Percentiles rank a stretch among this genome's conserved stretches.
Evolutionary conservation across 768 basidiomycete species (phyloP).

Genomic region (Psilocybe subaeruginosa): DNA sequence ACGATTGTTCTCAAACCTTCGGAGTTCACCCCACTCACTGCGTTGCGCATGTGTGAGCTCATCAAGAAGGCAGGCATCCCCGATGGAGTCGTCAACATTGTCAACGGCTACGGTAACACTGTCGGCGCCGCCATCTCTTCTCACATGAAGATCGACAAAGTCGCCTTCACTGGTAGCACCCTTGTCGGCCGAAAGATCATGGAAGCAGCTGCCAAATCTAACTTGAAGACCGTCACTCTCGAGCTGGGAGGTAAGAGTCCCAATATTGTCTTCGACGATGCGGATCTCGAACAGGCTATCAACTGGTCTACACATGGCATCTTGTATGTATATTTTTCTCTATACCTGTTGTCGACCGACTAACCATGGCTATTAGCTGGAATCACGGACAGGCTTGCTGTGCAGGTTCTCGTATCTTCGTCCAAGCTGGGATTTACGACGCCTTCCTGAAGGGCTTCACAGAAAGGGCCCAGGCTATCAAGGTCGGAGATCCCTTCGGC

Average conservation of each 20-base stretch:
- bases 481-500: constrained; percentile 68
- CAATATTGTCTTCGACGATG: constrained; percentile 73
- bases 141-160: constrained; percentile 75
- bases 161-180: constrained; percentile 89
- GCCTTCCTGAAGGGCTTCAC: constrained; percentile 65
- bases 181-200: constrained; percentile 78
- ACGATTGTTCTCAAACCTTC: constrained; percentile 79
- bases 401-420: constrained; percentile 82
- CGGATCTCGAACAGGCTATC: constrained; percentile 72
- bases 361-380: constrained; percentile 26
- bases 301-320: constrained; percentile 75
- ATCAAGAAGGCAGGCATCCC: constrained; percentile 78
- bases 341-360: neutral
- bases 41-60: constrained; percentile 58
- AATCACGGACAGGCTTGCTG: constrained; percentile 71
- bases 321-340: constrained; percentile 51
- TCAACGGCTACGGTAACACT: constrained; percentile 72
- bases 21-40: constrained; percentile 76
- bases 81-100: constrained; percentile 75
- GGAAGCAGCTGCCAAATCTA: constrained; percentile 78
- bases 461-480: constrained; percentile 43
- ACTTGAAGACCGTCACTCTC: constrained; percentile 83
- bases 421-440: constrained; percentile 82
- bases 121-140: constrained; percentile 70
- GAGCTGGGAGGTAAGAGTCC: constrained; percentile 84